phyloP scores from a whole-genome alignment of 2,329 filamentous ascomycete genomes.

The Fusarium armeniacum region DNA sequence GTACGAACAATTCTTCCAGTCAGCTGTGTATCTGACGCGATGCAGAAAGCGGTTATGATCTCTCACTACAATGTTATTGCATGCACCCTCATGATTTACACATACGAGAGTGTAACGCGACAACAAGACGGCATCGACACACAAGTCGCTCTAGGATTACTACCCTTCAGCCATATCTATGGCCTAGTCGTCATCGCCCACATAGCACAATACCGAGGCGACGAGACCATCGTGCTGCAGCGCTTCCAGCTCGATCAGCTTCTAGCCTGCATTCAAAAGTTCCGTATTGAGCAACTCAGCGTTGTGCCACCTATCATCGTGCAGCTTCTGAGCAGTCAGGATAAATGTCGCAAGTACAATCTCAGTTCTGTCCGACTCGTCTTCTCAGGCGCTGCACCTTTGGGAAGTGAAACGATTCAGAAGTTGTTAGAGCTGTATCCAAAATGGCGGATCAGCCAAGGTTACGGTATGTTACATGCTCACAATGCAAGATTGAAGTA shows the following conservation, averaged over 20 bases:
- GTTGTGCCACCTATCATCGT: slow-evolving; percentile 41
- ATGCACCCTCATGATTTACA: slow-evolving; percentile 74
- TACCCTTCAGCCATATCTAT: slow-evolving; percentile 88
- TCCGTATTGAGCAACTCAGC: slow-evolving; percentile 37
- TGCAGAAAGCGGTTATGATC: slow-evolving; percentile 85
- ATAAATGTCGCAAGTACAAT: slow-evolving; percentile 33
- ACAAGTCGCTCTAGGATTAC: slow-evolving; percentile 71
- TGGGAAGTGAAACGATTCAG: slow-evolving; percentile 76
- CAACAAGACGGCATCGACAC: slow-evolving; percentile 56
- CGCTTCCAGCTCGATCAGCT: slow-evolving; percentile 79
- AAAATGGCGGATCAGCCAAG: slow-evolving; percentile 75
- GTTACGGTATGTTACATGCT: slow-evolving; percentile 69
- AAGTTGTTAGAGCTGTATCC: slow-evolving; percentile 75
- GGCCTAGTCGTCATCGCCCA: slow-evolving; percentile 79
- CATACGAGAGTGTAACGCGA: slow-evolving; percentile 57
- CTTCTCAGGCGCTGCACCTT: slow-evolving; percentile 70
- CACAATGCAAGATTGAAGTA: accelerated
- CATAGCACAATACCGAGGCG: slow-evolving; percentile 75
- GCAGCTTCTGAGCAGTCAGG: slow-evolving; percentile 19
- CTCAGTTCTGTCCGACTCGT: slow-evolving; percentile 34
- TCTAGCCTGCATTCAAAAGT: slow-evolving; percentile 55
- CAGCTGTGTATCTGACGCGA: neutral
- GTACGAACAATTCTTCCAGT: accelerated
- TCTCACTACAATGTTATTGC: slow-evolving; percentile 84
- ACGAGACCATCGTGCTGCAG: slow-evolving; percentile 78